A percentile compares a stretch with the other conserved stretches of the same genome.
Conservation (phyloP, 1,284 basidiomycete genomes). For the Caloboletus firmus region DNA sequence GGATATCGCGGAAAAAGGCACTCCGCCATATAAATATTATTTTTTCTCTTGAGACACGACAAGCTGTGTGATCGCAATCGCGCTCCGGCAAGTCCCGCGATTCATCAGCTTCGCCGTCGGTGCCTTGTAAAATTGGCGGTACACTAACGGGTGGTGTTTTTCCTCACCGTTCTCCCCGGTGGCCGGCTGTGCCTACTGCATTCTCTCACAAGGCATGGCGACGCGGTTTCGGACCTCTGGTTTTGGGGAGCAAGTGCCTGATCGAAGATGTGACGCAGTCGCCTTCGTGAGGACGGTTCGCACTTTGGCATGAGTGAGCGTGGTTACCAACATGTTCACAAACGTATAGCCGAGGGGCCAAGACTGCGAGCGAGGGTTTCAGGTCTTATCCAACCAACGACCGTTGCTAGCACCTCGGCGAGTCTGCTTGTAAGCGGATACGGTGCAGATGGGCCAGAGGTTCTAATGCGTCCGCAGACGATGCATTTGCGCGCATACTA, state of each 20-base stretch:
- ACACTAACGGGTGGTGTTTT: too few relatives aligned
- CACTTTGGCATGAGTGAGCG: conserved; percentile 7
- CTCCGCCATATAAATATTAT: too few relatives aligned
- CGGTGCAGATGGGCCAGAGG: background rate
- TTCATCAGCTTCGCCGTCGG: conserved; percentile 21
- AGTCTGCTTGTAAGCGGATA: background rate
- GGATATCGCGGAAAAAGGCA: conserved; percentile 8
- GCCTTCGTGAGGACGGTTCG: conserved; percentile 10
- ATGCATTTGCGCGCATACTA: too few relatives aligned
- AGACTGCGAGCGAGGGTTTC: conserved; percentile 8
- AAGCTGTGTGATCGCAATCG: conserved; percentile 17
- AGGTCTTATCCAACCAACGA: conserved; percentile 8
- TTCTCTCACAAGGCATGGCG: conserved; percentile 14
- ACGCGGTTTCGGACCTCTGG: conserved; percentile 3
- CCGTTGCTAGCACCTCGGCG: background rate
- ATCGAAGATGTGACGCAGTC: conserved; percentile 7
- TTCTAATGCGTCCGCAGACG: conserved; percentile 15
- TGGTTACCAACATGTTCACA: conserved; percentile 11
- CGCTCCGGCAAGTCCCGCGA: conserved; percentile 24
- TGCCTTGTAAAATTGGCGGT: conserved; percentile 19
- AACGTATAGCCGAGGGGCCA: conserved; percentile 1
- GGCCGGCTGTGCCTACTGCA: conserved; percentile 2
- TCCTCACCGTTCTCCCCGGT: conserved; percentile 1
- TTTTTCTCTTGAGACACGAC: conserved; percentile 5
- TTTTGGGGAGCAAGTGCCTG: conserved; percentile 13